These are phyloP conservation scores for Mycena rosella DNA, from an alignment of 768 basidiomycete genomes.

Conservation along the genomic window DNA sequence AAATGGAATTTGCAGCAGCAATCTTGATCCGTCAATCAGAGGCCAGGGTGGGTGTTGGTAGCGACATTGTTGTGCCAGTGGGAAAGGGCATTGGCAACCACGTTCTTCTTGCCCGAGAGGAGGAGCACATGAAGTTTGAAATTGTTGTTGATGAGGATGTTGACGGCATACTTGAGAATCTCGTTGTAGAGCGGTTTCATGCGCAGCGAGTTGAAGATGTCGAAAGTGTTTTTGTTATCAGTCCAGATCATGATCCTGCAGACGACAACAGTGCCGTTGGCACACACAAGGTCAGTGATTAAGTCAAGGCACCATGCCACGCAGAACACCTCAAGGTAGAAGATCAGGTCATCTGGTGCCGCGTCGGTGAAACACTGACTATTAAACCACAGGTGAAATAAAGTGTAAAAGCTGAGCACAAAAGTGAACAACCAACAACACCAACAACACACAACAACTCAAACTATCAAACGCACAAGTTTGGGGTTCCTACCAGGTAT, in stretches of 20 bases:
- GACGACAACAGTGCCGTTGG: neutral
- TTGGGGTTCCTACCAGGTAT: too few species aligned
- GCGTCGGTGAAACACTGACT: too few species aligned
- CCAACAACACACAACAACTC: too few species aligned
- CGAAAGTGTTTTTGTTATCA: conserved; percentile 41
- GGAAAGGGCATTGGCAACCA: conserved; percentile 46
- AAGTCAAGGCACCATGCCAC: conserved; percentile 34
- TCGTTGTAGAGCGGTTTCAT: conserved; percentile 35
- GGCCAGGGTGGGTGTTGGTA: conserved; percentile 3
- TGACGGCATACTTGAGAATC: conserved; percentile 33
- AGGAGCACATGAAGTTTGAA: conserved; percentile 43
- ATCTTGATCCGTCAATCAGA: too few species aligned
- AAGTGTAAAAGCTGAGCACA: too few species aligned
- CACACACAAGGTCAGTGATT: neutral
- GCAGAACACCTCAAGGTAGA: conserved; percentile 43
- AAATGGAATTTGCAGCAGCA: too few species aligned
- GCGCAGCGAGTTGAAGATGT: conserved; percentile 38
- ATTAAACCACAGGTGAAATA: too few species aligned
- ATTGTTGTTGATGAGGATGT: conserved; percentile 22
- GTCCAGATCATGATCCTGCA: conserved; percentile 37
- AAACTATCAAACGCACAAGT: too few species aligned
- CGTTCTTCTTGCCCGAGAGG: conserved; percentile 38
- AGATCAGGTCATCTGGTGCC: conserved; percentile 32
- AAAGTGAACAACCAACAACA: too few species aligned
- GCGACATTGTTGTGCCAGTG: conserved; percentile 31